Percentiles rank a stretch among this genome's conserved stretches.
Evolutionary conservation across 148 eudicot genomes (phyloP).

Genomic region (Rhododendron mucronatum): DNA sequence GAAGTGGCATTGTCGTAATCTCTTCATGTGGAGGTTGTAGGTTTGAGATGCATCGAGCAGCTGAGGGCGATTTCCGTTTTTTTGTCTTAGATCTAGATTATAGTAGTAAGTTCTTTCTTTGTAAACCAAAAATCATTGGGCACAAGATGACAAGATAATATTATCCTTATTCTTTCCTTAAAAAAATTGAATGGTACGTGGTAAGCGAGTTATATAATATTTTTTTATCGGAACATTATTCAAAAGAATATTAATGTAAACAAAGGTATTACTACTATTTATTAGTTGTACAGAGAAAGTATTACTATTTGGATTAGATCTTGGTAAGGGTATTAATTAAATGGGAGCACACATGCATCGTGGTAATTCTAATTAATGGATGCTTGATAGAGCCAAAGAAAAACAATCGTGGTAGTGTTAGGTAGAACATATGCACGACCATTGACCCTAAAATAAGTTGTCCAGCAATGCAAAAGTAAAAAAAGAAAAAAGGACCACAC

Average conservation of each 20-base stretch:
- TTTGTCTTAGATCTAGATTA: neutral
- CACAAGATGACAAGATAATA: no score
- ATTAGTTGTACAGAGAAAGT: neutral
- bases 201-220: no score
- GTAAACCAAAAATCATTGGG: no score
- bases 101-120: no score
- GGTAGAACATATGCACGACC: constrained; percentile 11
- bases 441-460: neutral
- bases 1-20: neutral
- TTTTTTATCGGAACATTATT: no score
- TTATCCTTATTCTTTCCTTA: no score
- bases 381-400: neutral
- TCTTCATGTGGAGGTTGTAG: neutral
- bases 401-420: neutral
- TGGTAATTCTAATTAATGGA: neutral
- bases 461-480: neutral
- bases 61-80: neutral
- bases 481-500: neutral
- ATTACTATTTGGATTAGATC: neutral
- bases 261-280: neutral
- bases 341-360: neutral
- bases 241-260: neutral
- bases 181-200: no score
- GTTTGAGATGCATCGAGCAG: neutral
- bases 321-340: neutral